Evolutionary conservation across 805 yeast species (phyloP).

Genomic region (Pichia membranifaciens): DNA sequence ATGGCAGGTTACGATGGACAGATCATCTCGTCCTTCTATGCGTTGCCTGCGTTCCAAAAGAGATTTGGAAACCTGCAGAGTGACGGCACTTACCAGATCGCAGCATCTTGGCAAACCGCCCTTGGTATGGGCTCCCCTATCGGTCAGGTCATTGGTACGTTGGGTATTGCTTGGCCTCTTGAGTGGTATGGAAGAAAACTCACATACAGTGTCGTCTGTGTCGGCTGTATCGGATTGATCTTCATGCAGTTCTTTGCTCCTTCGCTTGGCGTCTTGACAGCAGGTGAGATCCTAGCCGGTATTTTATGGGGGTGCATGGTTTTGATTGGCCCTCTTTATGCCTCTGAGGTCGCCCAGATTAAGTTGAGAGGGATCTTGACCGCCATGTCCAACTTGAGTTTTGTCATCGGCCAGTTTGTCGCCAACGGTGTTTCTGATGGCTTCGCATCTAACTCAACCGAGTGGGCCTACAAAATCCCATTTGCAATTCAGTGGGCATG

Average conservation of each 20-base stretch:
- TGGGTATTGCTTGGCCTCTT: conserved; percentile 35
- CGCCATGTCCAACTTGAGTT: conserved; percentile 44
- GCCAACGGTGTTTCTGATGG: conserved; percentile 45
- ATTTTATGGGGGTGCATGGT: conserved; percentile 51
- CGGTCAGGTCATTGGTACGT: conserved; percentile 32
- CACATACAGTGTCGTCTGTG: conserved; percentile 31
- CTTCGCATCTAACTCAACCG: conserved; percentile 4
- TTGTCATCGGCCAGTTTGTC: conserved; percentile 53
- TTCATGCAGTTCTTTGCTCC: conserved; percentile 39
- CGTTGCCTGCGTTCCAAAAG: conserved; percentile 7
- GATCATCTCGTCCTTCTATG: conserved; percentile 31
- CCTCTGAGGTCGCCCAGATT: conserved; percentile 53
- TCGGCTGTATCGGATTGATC: conserved; percentile 28
- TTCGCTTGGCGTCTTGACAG: conserved; percentile 32
- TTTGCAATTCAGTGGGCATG: conserved; percentile 58
- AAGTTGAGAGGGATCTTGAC: conserved; percentile 44
- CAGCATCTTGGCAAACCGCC: conserved; percentile 42
- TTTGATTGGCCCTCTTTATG: conserved; percentile 46
- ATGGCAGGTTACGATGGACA: conserved; percentile 41
- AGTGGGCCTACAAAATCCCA: conserved; percentile 36
- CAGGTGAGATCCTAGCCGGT: conserved; percentile 41
- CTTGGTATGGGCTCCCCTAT: conserved; percentile 30
- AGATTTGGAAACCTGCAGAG: conserved; percentile 21
- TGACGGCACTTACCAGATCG: conserved; percentile 28
- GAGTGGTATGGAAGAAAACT: conserved; percentile 38